Percentiles rank a stretch among this genome's conserved stretches.
These are phyloP conservation scores for Cymbidium sinense DNA, from an alignment of 106 monocot species.

Conservation along the genomic window DNA sequence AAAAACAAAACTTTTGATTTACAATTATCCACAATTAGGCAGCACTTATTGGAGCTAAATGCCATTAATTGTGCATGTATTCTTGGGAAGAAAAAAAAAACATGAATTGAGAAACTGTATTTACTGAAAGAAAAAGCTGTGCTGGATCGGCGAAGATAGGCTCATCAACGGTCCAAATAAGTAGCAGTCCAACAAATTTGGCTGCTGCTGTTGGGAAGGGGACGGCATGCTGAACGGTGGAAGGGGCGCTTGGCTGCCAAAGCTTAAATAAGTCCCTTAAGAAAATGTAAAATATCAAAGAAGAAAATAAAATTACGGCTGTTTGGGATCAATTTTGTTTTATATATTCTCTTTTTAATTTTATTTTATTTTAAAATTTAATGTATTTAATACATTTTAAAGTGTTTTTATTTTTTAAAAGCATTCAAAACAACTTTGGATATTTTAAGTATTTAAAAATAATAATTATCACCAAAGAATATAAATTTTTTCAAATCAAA, in stretches of 20 bases:
- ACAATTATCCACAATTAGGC: constrained; percentile 18
- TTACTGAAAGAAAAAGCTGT: constrained; percentile 36
- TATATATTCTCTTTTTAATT: too few species aligned
- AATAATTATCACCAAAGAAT: too few species aligned
- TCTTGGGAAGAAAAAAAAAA: neutral
- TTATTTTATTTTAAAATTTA: too few species aligned
- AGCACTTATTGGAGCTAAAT: constrained; percentile 30
- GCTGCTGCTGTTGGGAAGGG: constrained; percentile 29
- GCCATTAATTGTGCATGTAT: constrained; percentile 5
- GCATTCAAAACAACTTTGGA: too few species aligned
- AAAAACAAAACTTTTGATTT: constrained; percentile 7
- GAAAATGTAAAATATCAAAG: neutral
- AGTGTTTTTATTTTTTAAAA: too few species aligned
- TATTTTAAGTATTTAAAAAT: too few species aligned
- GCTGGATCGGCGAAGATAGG: constrained; percentile 40
- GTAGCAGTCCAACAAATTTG: constrained; percentile 29
- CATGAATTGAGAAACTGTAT: constrained; percentile 3
- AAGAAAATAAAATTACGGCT: too few species aligned
- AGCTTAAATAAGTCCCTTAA: neutral
- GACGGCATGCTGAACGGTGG: constrained; percentile 18
- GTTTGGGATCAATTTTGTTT: too few species aligned
- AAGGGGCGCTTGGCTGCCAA: constrained; percentile 26
- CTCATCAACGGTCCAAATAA: constrained; percentile 30
- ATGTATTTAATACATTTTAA: too few species aligned
- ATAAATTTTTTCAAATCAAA: too few species aligned